Evolutionary conservation across 495 filamentous ascomycete species (phyloP).

Genomic region (Terfezia claveryi): DNA sequence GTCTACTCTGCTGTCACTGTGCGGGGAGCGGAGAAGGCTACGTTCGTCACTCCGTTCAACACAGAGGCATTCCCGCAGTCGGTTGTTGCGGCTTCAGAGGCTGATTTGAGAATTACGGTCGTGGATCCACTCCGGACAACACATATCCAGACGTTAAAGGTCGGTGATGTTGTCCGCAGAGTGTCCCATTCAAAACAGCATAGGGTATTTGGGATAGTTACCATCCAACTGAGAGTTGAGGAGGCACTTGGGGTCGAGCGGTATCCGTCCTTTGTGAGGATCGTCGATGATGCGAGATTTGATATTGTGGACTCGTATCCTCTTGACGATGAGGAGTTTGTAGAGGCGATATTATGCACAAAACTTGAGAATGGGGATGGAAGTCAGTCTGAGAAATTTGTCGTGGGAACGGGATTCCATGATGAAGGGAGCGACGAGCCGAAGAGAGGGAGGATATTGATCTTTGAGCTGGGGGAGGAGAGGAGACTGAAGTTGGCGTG

Average conservation of each 20-base stretch:
- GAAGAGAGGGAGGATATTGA: constrained; percentile 52
- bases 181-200: constrained; percentile 65
- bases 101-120: constrained; percentile 54
- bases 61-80: constrained; percentile 55
- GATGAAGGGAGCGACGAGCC: constrained; percentile 20
- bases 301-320: constrained; percentile 29
- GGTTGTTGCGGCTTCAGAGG: constrained; percentile 55
- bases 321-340: constrained; percentile 44
- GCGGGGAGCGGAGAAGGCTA: constrained; percentile 44
- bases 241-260: constrained; percentile 28
- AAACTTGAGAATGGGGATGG: constrained; percentile 43
- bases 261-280: constrained; percentile 12
- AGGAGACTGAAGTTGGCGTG: constrained; percentile 44
- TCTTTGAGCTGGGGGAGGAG: constrained; percentile 61
- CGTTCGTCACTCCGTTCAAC: constrained; percentile 62
- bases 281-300: constrained; percentile 38
- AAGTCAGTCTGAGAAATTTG: constrained; percentile 49
- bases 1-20: constrained; percentile 82
- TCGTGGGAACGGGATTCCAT: constrained; percentile 68
- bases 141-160: constrained; percentile 55
- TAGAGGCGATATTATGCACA: constrained; percentile 65
- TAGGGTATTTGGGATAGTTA: constrained; percentile 69
- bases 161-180: constrained; percentile 65
- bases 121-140: constrained; percentile 73
- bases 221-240: constrained; percentile 41